Evolutionary conservation across 2,329 filamentous ascomycete genomes (phyloP).

Genomic region (Colletotrichum brevisporum): DNA sequence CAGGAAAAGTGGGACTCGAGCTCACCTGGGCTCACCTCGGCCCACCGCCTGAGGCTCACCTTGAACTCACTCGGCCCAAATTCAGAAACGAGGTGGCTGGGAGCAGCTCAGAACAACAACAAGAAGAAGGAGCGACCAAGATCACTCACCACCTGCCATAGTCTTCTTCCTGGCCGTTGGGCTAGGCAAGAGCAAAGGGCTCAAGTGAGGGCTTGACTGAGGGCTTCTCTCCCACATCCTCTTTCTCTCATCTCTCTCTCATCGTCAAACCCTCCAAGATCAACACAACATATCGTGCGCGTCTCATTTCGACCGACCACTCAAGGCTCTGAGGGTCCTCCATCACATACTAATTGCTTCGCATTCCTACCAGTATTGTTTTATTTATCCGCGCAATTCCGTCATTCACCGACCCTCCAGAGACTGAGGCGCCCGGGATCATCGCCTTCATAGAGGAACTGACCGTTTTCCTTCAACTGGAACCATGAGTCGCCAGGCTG

Average conservation of each 20-base stretch:
- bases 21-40: not conserved
- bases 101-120: too few species aligned
- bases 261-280: too few species aligned
- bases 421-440: not conserved
- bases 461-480: too few species aligned
- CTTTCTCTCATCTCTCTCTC: too few species aligned
- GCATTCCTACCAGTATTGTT: not conserved
- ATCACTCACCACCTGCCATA: too few species aligned
- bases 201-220: too few species aligned
- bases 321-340: not conserved
- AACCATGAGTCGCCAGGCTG: not conserved
- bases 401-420: not conserved
- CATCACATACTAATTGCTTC: not conserved
- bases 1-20: constrained; percentile 10
- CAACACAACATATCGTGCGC: not conserved
- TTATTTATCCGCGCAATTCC: not conserved
- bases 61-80: not conserved
- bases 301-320: not conserved
- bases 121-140: too few species aligned
- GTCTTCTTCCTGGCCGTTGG: too few species aligned
- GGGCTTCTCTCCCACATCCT: too few species aligned
- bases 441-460: too few species aligned
- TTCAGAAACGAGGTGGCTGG: too few species aligned
- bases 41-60: not conserved
- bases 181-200: too few species aligned